Percentiles rank a stretch among this genome's conserved stretches.
These are phyloP conservation scores for Boletus huronensis DNA, from an alignment of 768 basidiomycete genomes.

Conservation along the genomic window DNA sequence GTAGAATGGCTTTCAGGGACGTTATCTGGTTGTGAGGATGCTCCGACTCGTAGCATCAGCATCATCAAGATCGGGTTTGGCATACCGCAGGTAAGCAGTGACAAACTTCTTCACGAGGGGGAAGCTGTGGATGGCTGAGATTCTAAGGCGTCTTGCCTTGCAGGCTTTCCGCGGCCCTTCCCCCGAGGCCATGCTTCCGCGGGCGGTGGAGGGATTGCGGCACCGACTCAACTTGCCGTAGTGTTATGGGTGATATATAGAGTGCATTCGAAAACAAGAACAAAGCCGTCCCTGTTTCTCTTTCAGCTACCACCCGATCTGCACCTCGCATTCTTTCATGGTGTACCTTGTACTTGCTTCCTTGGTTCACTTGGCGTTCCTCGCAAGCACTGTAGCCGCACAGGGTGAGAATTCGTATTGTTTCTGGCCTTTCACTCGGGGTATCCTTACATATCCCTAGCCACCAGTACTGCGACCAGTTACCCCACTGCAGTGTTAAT, in stretches of 20 bases:
- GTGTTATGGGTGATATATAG: neutral
- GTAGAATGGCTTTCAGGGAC: neutral
- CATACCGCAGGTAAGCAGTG: neutral
- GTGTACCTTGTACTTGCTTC: neutral
- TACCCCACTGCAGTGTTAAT: slow-evolving; percentile 5
- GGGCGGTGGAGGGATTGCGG: neutral
- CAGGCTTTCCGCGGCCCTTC: neutral
- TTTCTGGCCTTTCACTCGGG: neutral
- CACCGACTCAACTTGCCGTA: neutral
- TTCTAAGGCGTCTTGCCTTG: neutral
- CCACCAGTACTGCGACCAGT: neutral
- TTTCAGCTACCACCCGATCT: no score
- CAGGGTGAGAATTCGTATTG: neutral
- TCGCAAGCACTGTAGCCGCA: slow-evolving; percentile 1
- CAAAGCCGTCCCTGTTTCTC: neutral
- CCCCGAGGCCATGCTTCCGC: neutral
- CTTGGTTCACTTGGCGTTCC: neutral
- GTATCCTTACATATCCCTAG: neutral
- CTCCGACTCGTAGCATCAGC: no score
- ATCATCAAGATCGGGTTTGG: no score
- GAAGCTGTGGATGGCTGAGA: neutral
- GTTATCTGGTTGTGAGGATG: neutral
- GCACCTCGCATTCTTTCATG: neutral
- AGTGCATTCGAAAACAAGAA: neutral
- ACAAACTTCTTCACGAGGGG: neutral